Evolutionary conservation across 371 early-diverging fungal species (phyloP).

Genomic region (Mortierella sp.): DNA sequence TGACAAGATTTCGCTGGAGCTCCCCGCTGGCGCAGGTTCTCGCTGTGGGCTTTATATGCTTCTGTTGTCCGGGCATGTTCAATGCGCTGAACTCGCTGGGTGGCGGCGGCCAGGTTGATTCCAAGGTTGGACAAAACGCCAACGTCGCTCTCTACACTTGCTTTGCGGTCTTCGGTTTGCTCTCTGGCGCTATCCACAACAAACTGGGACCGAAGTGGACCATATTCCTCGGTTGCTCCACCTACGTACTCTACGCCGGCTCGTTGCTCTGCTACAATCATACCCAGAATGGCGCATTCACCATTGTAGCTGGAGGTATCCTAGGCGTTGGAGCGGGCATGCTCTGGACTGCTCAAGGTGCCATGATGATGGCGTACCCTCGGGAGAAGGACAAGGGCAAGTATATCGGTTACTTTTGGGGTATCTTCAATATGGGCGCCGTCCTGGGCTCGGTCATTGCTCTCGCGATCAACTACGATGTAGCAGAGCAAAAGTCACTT

Average conservation of each 20-base stretch:
- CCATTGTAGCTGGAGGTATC: constrained; percentile 68
- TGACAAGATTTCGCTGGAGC: constrained; percentile 58
- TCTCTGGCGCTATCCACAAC: constrained; percentile 67
- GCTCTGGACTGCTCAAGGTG: constrained; percentile 80
- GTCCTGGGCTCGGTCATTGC: constrained; percentile 77
- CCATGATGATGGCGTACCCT: constrained; percentile 84
- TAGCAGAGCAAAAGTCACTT: constrained; percentile 45
- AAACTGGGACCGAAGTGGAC: constrained; percentile 61
- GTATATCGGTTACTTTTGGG: constrained; percentile 83
- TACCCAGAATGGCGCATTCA: constrained; percentile 54
- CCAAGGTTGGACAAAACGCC: constrained; percentile 69
- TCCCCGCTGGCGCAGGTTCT: constrained; percentile 71
- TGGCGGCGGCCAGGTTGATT: constrained; percentile 73
- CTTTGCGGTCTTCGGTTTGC: constrained; percentile 72
- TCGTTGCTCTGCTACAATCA: constrained; percentile 64
- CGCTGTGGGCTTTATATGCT: constrained; percentile 75
- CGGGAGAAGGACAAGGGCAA: constrained; percentile 77
- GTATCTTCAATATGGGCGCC: constrained; percentile 71
- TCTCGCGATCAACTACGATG: constrained; percentile 66
- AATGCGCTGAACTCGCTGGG: constrained; percentile 78
- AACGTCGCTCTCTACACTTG: constrained; percentile 79
- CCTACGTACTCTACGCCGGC: constrained; percentile 63
- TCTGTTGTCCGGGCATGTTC: constrained; percentile 56
- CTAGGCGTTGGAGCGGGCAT: constrained; percentile 68
- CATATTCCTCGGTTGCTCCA: constrained; percentile 58